Evolutionary conservation across 176 grass and related monocot genomes (phyloP).

Genomic region (Phoenix roebelenii): DNA sequence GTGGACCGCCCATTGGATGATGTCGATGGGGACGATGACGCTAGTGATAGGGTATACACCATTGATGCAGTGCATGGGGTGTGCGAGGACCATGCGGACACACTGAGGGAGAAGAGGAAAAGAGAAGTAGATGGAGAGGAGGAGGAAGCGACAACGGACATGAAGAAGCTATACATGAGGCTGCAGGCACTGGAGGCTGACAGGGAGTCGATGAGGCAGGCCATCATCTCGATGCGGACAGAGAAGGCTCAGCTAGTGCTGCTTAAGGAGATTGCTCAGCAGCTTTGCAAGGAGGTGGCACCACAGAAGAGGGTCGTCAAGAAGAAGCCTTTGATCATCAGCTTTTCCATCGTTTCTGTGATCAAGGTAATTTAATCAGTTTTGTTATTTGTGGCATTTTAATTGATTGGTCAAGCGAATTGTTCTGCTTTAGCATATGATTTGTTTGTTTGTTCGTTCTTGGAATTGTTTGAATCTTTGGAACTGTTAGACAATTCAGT

Average conservation of each 20-base stretch:
- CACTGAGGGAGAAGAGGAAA: conserved; percentile 35
- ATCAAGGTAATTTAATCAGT: conserved; percentile 25
- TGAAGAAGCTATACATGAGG: conserved; percentile 79
- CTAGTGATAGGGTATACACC: conserved; percentile 66
- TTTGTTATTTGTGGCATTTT: background rate
- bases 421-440: background rate
- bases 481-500: too few relatives aligned
- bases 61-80: conserved; percentile 68
- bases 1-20: conserved; percentile 19
- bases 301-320: conserved; percentile 11
- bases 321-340: conserved; percentile 4
- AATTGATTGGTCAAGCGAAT: too few relatives aligned
- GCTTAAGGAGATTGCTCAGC: conserved; percentile 83
- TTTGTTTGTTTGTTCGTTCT: background rate
- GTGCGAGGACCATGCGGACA: background rate
- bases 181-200: conserved; percentile 81
- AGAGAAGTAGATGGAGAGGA: conserved; percentile 21
- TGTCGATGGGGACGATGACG: conserved; percentile 16
- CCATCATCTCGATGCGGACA: conserved; percentile 67
- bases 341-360: conserved; percentile 8
- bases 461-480: background rate
- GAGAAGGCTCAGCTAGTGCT: conserved; percentile 86
- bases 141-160: conserved; percentile 22
- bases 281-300: conserved; percentile 52
- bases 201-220: conserved; percentile 86